Evolutionary conservation across 106 monocot genomes (phyloP), one percentile per base, ranked within the genome.

Genomic region (Phalaenopsis equestris): DNA sequence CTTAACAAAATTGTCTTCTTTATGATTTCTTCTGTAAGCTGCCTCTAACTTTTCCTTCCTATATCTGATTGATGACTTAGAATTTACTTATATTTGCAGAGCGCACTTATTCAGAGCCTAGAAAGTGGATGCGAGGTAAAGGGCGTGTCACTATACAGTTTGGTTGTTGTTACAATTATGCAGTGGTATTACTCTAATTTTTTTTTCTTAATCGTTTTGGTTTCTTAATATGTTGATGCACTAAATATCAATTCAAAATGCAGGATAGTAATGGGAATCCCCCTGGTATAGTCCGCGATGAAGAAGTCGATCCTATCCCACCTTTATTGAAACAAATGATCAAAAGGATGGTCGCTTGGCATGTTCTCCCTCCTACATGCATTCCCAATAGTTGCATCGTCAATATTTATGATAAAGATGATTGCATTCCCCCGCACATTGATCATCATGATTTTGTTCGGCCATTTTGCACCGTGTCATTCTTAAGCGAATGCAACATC

Each of bases 141-240:
- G 94, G 94, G 4, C 89, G 94, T 4, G 84, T 91, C 38, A 99
- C 98, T 3, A 88, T 99, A 43, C 98, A 99, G 45, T 99, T 99
- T 68, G 98, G 98, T 49, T 99, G 98, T 77, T 92, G 92, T 80
- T 94, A 94, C 72, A 99, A 94, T 75, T 91, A 92, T 83, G 90
- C 98, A 39, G 37, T n/a, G 86, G 98, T 99, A 88, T 75, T 21
- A 45, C 18, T 57, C 41, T 78, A 15, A 49, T 11, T 10, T 39
- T 16, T 16, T 49, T 23, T 19, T 74, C 30, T 0, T 52, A 10
- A 30, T 76, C 12, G 2, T 30, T 10, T 70, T 70, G 30, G 70
- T 74, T 0, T 74, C 74, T 74, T 74, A 39, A 19, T 18, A 19
- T 74, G 17, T 21, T 74, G 18, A 19, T 42, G 2, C 0, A 11